Evolutionary conservation across 108 stramenopile genomes (phyloP).

Genomic region (Pseudonitzschia pungens): DNA sequence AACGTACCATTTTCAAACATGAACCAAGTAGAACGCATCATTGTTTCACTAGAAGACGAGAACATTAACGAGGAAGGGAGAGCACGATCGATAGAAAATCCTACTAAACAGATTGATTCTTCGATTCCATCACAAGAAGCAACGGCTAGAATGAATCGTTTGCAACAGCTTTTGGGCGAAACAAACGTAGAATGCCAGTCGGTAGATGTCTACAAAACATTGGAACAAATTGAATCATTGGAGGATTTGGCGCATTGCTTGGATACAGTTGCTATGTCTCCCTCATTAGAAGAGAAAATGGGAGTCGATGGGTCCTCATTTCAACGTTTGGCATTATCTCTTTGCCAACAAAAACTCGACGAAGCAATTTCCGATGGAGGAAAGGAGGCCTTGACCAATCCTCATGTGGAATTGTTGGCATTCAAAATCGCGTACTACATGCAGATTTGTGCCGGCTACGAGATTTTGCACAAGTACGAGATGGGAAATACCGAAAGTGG

Average conservation of each 20-base stretch:
- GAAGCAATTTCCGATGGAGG: slow-evolving; percentile 39
- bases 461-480: slow-evolving; percentile 67
- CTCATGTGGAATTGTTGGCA: slow-evolving; percentile 48
- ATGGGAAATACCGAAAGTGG: slow-evolving; percentile 8
- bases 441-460: slow-evolving; percentile 57
- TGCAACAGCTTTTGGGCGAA: slow-evolving; percentile 71
- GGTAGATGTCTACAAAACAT: slow-evolving; percentile 55
- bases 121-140: slow-evolving; percentile 30
- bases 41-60: slow-evolving; percentile 28
- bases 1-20: slow-evolving; percentile 35
- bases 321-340: slow-evolving; percentile 56
- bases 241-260: slow-evolving; percentile 65
- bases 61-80: slow-evolving; percentile 38
- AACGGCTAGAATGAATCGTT: slow-evolving; percentile 58
- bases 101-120: background rate
- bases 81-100: background rate
- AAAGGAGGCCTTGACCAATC: slow-evolving; percentile 32
- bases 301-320: slow-evolving; percentile 66
- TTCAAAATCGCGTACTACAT: slow-evolving; percentile 61
- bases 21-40: slow-evolving; percentile 46
- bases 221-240: slow-evolving; percentile 60
- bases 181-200: slow-evolving; percentile 56
- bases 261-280: slow-evolving; percentile 61
- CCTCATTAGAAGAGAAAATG: slow-evolving; percentile 62
- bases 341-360: slow-evolving; percentile 59